Conservation (phyloP, 2,329 filamentous ascomycete genomes). For the Microsporum audouinii region DNA sequence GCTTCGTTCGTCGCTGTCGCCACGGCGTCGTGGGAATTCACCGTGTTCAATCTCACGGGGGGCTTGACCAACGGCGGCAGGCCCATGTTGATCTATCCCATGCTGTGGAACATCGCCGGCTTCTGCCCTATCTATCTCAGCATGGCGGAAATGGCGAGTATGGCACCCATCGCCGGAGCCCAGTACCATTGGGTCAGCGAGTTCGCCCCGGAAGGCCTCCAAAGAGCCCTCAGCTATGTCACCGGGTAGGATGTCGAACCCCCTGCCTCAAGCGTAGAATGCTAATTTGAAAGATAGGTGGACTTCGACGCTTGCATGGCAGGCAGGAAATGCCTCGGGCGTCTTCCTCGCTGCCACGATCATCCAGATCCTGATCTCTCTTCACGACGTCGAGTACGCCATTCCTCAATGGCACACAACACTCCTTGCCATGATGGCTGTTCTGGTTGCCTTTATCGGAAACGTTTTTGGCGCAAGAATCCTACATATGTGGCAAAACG, state of each 20-base stretch:
- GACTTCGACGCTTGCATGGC: slow-evolving; percentile 37
- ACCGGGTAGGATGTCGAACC: slow-evolving; percentile 15
- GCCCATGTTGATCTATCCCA: slow-evolving; percentile 9
- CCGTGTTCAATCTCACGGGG: slow-evolving; percentile 9
- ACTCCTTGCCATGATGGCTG: slow-evolving; percentile 35
- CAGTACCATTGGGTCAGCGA: slow-evolving; percentile 33
- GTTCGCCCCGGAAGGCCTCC: slow-evolving; percentile 23
- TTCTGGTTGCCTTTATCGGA: slow-evolving; percentile 26
- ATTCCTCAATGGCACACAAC: slow-evolving; percentile 37
- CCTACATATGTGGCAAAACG: slow-evolving; percentile 41
- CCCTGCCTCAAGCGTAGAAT: neutral
- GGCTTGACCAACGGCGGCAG: slow-evolving; percentile 10
- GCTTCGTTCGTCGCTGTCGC: slow-evolving; percentile 11
- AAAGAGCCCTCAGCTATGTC: slow-evolving; percentile 26
- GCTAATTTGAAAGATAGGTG: slow-evolving; percentile 17
- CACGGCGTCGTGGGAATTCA: slow-evolving; percentile 10
- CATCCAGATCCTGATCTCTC: slow-evolving; percentile 32
- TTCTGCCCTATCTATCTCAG: slow-evolving; percentile 12
- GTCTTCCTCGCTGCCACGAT: slow-evolving; percentile 35
- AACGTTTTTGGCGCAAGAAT: slow-evolving; percentile 37
- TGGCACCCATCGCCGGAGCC: slow-evolving; percentile 26
- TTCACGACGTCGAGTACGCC: slow-evolving; percentile 29
- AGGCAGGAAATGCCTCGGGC: slow-evolving; percentile 35
- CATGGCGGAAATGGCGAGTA: slow-evolving; percentile 16
- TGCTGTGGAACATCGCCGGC: slow-evolving; percentile 13